Evolutionary conservation across 1,284 basidiomycete genomes (phyloP).

Genomic region (Xerocomus amazonicus): DNA sequence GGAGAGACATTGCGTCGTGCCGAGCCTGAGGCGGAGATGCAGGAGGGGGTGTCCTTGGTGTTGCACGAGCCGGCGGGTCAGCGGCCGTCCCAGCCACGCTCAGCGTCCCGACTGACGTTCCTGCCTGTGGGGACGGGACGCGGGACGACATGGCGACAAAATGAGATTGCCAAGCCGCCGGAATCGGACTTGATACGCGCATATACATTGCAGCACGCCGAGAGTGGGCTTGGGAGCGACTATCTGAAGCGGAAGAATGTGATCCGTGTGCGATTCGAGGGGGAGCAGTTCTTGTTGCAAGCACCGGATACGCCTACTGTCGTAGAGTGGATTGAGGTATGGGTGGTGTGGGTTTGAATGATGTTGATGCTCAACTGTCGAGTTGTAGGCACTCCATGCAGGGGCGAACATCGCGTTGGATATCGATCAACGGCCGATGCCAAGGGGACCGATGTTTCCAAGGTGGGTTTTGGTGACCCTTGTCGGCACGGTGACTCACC

Average conservation of each 20-base stretch:
- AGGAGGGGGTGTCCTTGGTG: slow-evolving; percentile 19
- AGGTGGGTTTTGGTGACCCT: slow-evolving; percentile 44
- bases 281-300: slow-evolving; percentile 96
- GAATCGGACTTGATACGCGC: slow-evolving; percentile 48
- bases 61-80: slow-evolving; percentile 23
- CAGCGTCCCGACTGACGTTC: slow-evolving; percentile 21
- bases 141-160: slow-evolving; percentile 9
- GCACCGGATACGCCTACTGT: slow-evolving; percentile 82
- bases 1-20: slow-evolving; percentile 17
- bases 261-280: slow-evolving; percentile 89
- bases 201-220: slow-evolving; percentile 88
- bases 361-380: too few species aligned
- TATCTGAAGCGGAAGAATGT: slow-evolving; percentile 94
- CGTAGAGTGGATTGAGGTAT: slow-evolving; percentile 95
- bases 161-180: slow-evolving; percentile 40
- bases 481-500: not conserved
- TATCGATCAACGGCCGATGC: slow-evolving; percentile 87
- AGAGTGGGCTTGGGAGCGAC: slow-evolving; percentile 92
- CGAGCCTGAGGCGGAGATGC: slow-evolving; percentile 21
- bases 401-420: slow-evolving; percentile 92
- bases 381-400: slow-evolving; percentile 76
- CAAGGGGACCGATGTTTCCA: slow-evolving; percentile 77
- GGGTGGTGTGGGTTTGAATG: slow-evolving; percentile 13
- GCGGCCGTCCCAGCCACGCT: slow-evolving; percentile 11
- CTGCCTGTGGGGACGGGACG: slow-evolving; percentile 12